Evolutionary conservation across 2,329 filamentous ascomycete genomes (phyloP), one percentile per base, ranked within the genome.

Genomic region (Grosmannia serpens): DNA sequence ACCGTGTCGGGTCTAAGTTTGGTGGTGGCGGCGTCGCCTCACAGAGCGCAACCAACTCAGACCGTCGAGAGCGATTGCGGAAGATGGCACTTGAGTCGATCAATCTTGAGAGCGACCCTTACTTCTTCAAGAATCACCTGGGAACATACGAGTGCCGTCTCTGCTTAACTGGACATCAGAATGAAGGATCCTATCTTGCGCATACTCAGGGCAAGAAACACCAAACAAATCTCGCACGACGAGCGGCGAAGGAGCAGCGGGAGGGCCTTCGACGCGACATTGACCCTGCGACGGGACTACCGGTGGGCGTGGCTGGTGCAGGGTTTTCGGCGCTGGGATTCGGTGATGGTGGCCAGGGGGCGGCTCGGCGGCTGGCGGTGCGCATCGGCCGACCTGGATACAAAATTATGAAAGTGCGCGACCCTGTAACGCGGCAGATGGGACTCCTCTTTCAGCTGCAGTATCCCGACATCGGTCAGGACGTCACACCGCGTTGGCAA

Each of bases 81-180:
- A 96, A 96, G 77, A 91, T 99, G 70, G 94, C 94, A 60, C 89
- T 99, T 69, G 94, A 99, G 76, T 95, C 91, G 58, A 99, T 99
- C 79, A 92, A 97, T 77, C 88, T 97, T 63, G 94, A 97, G 76
- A 97, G 96, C 76, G 94, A 99, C 76, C 94, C 94, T 0, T 99
- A 97, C 82, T 96, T 97, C 79, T 99, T 99, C 86, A 95, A 95
- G 74, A 99, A 99, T 79, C 92, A 99, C 74, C 89, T 97, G 67
- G 94, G 94, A 69, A 94, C 88, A 69, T 99, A 96, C 74, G 94
- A 99, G 74, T 99, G 94, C 73, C 89, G 94, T 33, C 87, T 99
- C 47, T 99, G 94, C 70, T 79, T 99, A 29, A 99, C 94, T 0
- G 92, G 97, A 5, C 94, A 99, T 79, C 94, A 99, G 70, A 99